Conservation (phyloP, 2,329 filamentous ascomycete genomes). For the Lachnellula hyalina region DNA sequence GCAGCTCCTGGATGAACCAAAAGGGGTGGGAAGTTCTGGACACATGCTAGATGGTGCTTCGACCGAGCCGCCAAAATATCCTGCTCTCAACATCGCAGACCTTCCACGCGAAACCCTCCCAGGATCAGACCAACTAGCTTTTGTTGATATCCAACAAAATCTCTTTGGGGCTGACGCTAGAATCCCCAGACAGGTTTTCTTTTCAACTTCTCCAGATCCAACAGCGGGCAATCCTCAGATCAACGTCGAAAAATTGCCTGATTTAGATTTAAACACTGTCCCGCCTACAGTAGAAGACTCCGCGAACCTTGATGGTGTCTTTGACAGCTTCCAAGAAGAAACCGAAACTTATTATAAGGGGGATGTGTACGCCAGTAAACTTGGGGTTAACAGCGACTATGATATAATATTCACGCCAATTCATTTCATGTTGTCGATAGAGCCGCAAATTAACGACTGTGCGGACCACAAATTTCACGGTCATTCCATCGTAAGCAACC, state of each 20-base stretch:
- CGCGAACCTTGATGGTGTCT: not conserved
- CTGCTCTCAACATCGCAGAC: not conserved
- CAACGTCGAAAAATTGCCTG: too few relatives aligned
- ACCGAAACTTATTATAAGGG: not conserved
- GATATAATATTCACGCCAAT: slow-evolving; percentile 9
- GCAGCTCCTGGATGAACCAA: too few relatives aligned
- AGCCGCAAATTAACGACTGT: slow-evolving; percentile 8
- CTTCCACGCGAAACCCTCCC: not conserved
- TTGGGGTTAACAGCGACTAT: not conserved
- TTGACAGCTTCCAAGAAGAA: not conserved
- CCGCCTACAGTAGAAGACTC: too few relatives aligned
- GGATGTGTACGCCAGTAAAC: not conserved
- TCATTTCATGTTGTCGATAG: slow-evolving; percentile 12
- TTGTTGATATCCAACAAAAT: not conserved
- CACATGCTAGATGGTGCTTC: not conserved
- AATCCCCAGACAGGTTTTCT: too few relatives aligned
- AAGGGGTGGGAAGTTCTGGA: not conserved
- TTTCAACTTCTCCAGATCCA: too few relatives aligned
- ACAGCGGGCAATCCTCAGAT: too few relatives aligned
- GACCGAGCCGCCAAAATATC: not conserved
- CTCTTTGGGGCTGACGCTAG: not conserved
- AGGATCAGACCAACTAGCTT: not conserved
- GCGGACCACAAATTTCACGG: not conserved
- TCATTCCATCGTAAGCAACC: not conserved
- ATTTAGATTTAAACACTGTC: too few relatives aligned